phyloP scores from a whole-genome alignment of 192 early-diverging fungal species.

The Hyaloraphidium curvatum region DNA sequence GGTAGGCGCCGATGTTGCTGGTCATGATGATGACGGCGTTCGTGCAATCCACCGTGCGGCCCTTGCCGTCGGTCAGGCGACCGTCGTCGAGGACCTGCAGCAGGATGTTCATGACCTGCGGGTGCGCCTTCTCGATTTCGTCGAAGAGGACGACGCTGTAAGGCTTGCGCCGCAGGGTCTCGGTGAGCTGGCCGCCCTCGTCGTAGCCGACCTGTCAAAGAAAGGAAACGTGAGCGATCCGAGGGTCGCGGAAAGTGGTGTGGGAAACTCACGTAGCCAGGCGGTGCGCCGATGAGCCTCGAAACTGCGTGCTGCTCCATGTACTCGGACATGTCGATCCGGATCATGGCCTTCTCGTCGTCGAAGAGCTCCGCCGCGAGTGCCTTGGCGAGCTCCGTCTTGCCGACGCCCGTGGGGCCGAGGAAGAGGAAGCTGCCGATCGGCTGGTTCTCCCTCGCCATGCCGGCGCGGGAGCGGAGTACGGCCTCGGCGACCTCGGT shows the following conservation, averaged over 20 bases:
- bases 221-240: too few species aligned
- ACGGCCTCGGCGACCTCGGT: conserved; percentile 83
- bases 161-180: conserved; percentile 72
- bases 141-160: conserved; percentile 92
- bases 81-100: conserved; percentile 87
- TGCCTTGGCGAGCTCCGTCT: conserved; percentile 48
- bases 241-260: too few species aligned
- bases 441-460: conserved; percentile 55
- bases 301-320: conserved; percentile 74
- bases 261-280: too few species aligned
- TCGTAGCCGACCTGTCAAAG: conserved; percentile 94
- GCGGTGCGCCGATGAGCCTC: conserved; percentile 83
- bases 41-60: conserved; percentile 78
- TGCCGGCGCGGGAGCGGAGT: conserved; percentile 70
- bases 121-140: conserved; percentile 96
- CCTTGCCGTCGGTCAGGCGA: conserved; percentile 83
- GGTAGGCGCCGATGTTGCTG: conserved; percentile 57
- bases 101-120: conserved; percentile 56
- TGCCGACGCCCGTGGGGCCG: conserved; percentile 92
- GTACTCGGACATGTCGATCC: conserved; percentile 99
- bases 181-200: conserved; percentile 89
- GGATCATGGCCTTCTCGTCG: conserved; percentile 83
- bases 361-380: conserved; percentile 83
- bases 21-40: conserved; percentile 96
- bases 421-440: conserved; percentile 90